phyloP scores from a whole-genome alignment of 2,329 filamentous ascomycete species.

The Stemphylium beticola region DNA sequence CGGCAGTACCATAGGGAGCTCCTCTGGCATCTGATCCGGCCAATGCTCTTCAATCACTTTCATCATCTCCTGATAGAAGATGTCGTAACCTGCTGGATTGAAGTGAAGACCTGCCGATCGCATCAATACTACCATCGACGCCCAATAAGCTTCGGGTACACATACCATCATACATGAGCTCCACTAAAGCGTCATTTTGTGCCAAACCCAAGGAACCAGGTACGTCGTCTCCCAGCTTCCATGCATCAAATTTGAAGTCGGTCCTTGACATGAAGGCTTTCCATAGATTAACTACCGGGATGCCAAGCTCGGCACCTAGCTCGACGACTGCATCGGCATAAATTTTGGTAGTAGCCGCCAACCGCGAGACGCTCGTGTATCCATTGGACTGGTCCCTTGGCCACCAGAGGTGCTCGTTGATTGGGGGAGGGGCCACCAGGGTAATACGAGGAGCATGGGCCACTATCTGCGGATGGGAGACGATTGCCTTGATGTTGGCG shows the following conservation, averaged over 20 bases:
- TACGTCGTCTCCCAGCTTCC: conserved; percentile 53
- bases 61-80: conserved; percentile 62
- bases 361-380: conserved; percentile 54
- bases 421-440: conserved; percentile 80
- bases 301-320: conserved; percentile 60
- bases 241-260: conserved; percentile 55
- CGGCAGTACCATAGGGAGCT: conserved; percentile 61
- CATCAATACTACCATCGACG: conserved; percentile 14
- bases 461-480: conserved; percentile 72
- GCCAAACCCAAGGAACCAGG: conserved; percentile 64
- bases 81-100: conserved; percentile 60
- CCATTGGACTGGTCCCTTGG: conserved; percentile 51
- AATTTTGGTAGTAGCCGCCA: conserved; percentile 64
- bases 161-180: conserved; percentile 64
- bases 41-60: conserved; percentile 57
- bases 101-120: conserved; percentile 62
- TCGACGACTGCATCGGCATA: conserved; percentile 72
- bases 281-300: conserved; percentile 81
- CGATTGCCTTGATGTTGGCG: conserved; percentile 72
- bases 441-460: conserved; percentile 76
- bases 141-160: background rate
- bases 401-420: conserved; percentile 76
- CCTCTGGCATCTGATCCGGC: conserved; percentile 62
- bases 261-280: conserved; percentile 73
- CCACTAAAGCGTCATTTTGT: conserved; percentile 61